A percentile compares a stretch with the other conserved stretches of the same genome.
phyloP scores from a whole-genome alignment of 805 yeast species.

The Saccharomycodes ludwigii region DNA sequence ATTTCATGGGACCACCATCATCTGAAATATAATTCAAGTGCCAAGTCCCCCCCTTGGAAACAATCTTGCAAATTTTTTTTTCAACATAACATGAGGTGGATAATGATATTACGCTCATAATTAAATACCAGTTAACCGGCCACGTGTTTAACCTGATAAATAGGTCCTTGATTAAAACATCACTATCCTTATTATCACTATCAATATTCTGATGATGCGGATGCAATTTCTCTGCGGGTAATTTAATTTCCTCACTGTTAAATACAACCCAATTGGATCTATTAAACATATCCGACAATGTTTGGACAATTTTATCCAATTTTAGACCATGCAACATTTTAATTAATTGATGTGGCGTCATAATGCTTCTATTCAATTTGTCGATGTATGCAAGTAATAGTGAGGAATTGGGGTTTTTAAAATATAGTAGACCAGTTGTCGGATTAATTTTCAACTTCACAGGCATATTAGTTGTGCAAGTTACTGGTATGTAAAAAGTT shows the following conservation, averaged over 20 bases:
- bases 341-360: constrained; percentile 15
- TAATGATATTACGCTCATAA: constrained; percentile 22
- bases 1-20: constrained; percentile 12
- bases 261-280: constrained; percentile 23
- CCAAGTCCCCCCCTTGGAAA: constrained; percentile 22
- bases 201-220: constrained; percentile 2
- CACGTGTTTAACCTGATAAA: constrained; percentile 23
- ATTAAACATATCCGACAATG: constrained; percentile 23
- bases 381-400: constrained; percentile 16
- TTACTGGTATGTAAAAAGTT: constrained; percentile 22
- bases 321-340: constrained; percentile 19
- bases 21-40: constrained; percentile 18
- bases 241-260: constrained; percentile 1
- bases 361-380: constrained; percentile 17
- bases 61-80: constrained; percentile 22
- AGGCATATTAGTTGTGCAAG: constrained; percentile 20
- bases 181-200: constrained; percentile 1
- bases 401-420: constrained; percentile 20
- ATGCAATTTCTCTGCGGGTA: constrained; percentile 1
- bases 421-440: constrained; percentile 21
- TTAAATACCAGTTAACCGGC: constrained; percentile 26
- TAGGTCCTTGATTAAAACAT: constrained; percentile 17
- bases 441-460: constrained; percentile 22
- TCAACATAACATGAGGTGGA: constrained; percentile 21
- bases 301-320: constrained; percentile 19